These are phyloP conservation scores for Leccinum subgranulosum DNA, from an alignment of 768 basidiomycete species.

Conservation along the genomic window DNA sequence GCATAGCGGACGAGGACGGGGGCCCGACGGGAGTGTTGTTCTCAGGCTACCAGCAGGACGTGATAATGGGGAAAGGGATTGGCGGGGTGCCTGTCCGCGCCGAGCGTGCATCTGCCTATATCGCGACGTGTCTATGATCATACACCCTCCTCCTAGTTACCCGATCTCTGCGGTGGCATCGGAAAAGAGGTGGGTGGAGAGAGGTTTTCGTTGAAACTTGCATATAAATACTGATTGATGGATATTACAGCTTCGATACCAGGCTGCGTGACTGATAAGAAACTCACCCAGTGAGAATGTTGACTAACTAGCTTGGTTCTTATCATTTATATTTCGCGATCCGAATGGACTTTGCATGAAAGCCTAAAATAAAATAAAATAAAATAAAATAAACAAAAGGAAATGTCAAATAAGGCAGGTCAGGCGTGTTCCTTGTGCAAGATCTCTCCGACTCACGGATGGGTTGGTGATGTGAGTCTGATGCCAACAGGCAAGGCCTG, in stretches of 20 bases:
- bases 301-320: too few relatives aligned
- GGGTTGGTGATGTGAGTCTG: constrained; percentile 7
- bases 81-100: constrained; percentile 9
- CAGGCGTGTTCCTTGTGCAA: neutral
- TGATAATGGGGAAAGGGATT: neutral
- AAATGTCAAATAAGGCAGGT: neutral
- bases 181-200: neutral
- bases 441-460: neutral
- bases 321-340: neutral
- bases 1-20: neutral
- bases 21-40: neutral
- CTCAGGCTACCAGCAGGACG: neutral
- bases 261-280: neutral
- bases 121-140: neutral
- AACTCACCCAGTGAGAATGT: neutral
- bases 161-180: constrained; percentile 5
- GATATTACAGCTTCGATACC: neutral
- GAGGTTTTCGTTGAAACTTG: neutral
- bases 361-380: neutral
- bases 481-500: neutral
- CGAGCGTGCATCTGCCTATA: neutral
- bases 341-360: too few relatives aligned
- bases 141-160: neutral
- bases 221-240: neutral
- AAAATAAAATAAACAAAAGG: neutral